Conservation (phyloP, 768 basidiomycete genomes). For the Heimioporus sp. region DNA sequence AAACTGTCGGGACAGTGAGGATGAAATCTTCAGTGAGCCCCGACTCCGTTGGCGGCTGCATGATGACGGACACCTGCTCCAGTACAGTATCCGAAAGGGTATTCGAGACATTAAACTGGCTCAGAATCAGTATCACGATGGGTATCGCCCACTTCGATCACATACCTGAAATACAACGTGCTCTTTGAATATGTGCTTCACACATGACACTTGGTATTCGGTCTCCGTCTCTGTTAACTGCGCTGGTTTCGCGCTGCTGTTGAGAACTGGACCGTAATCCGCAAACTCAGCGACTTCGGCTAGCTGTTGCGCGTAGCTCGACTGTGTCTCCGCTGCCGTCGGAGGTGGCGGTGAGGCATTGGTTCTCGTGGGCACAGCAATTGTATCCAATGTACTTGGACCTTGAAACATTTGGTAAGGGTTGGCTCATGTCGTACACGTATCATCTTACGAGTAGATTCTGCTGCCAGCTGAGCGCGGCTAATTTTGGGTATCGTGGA, state of each 20-base stretch:
- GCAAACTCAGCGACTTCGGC: conserved; percentile 83
- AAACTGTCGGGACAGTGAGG: conserved; percentile 74
- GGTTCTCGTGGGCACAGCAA: conserved; percentile 65
- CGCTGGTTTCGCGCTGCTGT: conserved; percentile 74
- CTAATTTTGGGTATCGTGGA: conserved; percentile 91
- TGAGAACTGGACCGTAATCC: conserved; percentile 81
- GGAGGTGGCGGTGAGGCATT: conserved; percentile 66
- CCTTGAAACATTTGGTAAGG: conserved; percentile 41
- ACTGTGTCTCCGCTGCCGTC: conserved; percentile 86
- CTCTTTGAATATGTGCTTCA: conserved; percentile 95
- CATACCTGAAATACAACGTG: conserved; percentile 95
- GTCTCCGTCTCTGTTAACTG: conserved; percentile 96
- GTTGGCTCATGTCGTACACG: conserved; percentile 5
- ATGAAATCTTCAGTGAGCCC: conserved; percentile 93
- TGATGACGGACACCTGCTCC: conserved; percentile 91
- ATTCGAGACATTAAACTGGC: conserved; percentile 94
- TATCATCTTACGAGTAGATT: conserved; percentile 64
- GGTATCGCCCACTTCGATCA: not conserved
- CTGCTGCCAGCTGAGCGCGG: conserved; percentile 86
- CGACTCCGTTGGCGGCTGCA: conserved; percentile 75
- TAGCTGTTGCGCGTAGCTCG: conserved; percentile 83
- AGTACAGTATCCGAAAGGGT: conserved; percentile 94
- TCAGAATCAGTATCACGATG: conserved; percentile 5
- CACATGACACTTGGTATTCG: conserved; percentile 94
- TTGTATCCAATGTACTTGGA: conserved; percentile 84